These are phyloP conservation scores for Raphanus sativus DNA, from an alignment of 345 rosid genomes.

Conservation along the genomic window DNA sequence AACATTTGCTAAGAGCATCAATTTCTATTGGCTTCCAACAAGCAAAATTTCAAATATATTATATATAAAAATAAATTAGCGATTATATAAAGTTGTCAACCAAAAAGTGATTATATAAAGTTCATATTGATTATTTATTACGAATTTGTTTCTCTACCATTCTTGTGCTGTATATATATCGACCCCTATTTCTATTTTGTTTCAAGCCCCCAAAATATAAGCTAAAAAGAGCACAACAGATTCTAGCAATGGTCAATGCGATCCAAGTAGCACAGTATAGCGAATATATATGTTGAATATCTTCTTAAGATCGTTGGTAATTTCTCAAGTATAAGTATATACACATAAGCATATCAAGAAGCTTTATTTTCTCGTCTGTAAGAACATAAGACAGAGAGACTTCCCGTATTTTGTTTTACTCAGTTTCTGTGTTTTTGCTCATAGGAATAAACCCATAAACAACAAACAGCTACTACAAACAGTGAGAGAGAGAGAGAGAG, in stretches of 20 bases:
- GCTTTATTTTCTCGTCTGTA: constrained; percentile 22
- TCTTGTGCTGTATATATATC: no score
- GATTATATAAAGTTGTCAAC: no score
- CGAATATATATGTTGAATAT: neutral
- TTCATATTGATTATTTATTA: no score
- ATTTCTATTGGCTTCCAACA: no score
- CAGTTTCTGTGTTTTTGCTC: constrained; percentile 12
- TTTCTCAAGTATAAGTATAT: neutral
- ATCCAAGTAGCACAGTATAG: neutral
- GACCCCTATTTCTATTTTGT: no score
- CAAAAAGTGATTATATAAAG: no score
- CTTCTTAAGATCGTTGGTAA: neutral
- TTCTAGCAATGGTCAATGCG: neutral
- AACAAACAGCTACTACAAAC: constrained; percentile 28
- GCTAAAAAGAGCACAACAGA: neutral
- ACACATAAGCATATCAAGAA: neutral
- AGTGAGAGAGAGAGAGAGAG: constrained; percentile 9
- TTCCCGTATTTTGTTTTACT: constrained; percentile 5
- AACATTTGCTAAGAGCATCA: no score
- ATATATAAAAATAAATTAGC: no score
- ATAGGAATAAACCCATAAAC: constrained; percentile 13
- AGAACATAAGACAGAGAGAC: constrained; percentile 11
- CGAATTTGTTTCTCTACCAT: no score
- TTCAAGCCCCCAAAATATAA: no score
- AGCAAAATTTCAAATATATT: no score